Evolutionary conservation across 2,329 filamentous ascomycete genomes (phyloP).

Genomic region (Mollisiaceae sp.): DNA sequence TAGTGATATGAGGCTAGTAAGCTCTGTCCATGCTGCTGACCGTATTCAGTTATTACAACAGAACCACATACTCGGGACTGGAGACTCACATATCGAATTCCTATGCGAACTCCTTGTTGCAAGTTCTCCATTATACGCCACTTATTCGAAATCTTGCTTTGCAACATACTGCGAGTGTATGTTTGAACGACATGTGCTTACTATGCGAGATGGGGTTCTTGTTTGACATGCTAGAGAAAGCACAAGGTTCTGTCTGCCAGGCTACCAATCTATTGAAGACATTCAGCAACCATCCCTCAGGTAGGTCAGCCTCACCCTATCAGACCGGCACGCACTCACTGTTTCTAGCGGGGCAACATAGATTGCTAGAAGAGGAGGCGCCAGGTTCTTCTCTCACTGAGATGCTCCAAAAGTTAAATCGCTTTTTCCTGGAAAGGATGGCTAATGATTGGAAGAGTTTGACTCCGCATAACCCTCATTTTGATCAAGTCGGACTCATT

Average conservation of each 20-base stretch:
- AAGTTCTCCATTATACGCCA: constrained; percentile 90
- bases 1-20: constrained; percentile 41
- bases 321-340: constrained; percentile 30
- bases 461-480: constrained; percentile 61
- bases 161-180: constrained; percentile 85
- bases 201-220: constrained; percentile 94
- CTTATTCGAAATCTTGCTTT: constrained; percentile 86
- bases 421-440: constrained; percentile 85
- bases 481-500: constrained; percentile 66
- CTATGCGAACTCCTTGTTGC: constrained; percentile 90
- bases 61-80: constrained; percentile 86
- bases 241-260: constrained; percentile 90
- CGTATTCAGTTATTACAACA: constrained; percentile 81
- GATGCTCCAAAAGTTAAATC: constrained; percentile 84
- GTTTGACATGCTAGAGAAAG: constrained; percentile 98
- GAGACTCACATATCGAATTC: constrained; percentile 98
- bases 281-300: constrained; percentile 81
- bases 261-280: constrained; percentile 94
- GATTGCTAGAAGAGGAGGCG: constrained; percentile 83
- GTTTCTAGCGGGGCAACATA: constrained; percentile 68
- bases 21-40: constrained; percentile 25
- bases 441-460: constrained; percentile 76
- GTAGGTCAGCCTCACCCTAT: constrained; percentile 45
- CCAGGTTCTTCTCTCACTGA: constrained; percentile 74
- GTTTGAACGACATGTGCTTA: constrained; percentile 81